Percentiles rank a stretch among this genome's conserved stretches.
Conservation (phyloP, 441 rosid genomes). For the Omphalea diandra region DNA sequence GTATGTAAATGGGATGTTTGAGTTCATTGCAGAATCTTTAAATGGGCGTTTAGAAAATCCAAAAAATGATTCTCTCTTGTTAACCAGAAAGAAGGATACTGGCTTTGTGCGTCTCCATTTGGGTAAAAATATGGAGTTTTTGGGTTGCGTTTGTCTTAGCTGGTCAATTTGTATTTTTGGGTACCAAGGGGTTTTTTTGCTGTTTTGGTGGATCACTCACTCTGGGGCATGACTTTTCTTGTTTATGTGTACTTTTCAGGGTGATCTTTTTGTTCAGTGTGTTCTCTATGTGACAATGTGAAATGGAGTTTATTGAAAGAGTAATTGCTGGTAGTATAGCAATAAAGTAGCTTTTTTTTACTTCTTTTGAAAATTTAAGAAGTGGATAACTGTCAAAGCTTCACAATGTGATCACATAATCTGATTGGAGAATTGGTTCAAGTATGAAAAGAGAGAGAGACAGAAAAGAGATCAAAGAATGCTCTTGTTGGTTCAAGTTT, state of each 20-base stretch:
- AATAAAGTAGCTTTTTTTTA: not conserved
- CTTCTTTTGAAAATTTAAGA: too few species aligned
- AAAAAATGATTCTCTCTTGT: not conserved
- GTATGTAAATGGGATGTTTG: not conserved
- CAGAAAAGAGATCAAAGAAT: not conserved
- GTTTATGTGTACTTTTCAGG: not conserved
- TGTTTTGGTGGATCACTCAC: not conserved
- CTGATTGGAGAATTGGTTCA: not conserved
- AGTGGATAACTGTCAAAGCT: not conserved
- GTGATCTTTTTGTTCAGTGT: not conserved
- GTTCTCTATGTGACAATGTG: not conserved
- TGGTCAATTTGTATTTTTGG: not conserved
- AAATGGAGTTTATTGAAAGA: not conserved
- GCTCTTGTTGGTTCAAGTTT: too few species aligned
- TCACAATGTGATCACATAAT: not conserved
- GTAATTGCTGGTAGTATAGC: not conserved
- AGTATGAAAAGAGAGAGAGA: not conserved
- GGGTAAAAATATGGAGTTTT: not conserved
- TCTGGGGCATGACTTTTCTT: too few species aligned
- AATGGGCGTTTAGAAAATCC: not conserved
- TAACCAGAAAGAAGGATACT: not conserved
- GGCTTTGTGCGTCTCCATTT: conserved; percentile 4
- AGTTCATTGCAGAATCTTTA: not conserved
- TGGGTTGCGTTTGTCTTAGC: not conserved
- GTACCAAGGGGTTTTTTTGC: conserved; percentile 8